phyloP scores from a whole-genome alignment of 2,329 filamentous ascomycete genomes.

The Cladosporium sp. region DNA sequence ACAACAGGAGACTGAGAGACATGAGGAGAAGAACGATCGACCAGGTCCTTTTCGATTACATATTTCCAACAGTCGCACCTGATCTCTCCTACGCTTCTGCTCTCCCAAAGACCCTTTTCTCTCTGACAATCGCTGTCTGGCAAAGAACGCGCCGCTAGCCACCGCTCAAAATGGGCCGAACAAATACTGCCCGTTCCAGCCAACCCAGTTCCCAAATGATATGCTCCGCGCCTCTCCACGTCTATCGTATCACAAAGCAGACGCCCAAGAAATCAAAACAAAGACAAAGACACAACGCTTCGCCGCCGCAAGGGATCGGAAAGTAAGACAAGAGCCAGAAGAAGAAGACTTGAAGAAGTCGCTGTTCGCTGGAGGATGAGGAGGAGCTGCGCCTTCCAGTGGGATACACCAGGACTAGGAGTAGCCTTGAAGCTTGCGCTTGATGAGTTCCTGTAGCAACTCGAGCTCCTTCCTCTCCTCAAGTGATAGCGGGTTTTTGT shows the following conservation, averaged over 20 bases:
- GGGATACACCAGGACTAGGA: slow-evolving; percentile 24
- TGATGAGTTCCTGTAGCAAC: slow-evolving; percentile 39
- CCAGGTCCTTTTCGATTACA: too few relatives aligned
- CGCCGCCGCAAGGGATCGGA: neutral
- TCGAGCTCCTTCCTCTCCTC: slow-evolving; percentile 38
- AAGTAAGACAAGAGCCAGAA: neutral
- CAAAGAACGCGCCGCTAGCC: neutral
- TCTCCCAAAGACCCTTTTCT: too few relatives aligned
- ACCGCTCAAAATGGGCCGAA: neutral
- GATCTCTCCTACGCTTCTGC: too few relatives aligned
- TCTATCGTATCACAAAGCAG: neutral
- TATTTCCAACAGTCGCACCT: too few relatives aligned
- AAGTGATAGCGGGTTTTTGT: slow-evolving; percentile 29
- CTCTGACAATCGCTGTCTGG: too few relatives aligned
- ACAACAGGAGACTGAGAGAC: too few relatives aligned
- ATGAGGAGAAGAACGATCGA: too few relatives aligned
- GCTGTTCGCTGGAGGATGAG: neutral
- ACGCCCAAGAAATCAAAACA: neutral
- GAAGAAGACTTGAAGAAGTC: neutral
- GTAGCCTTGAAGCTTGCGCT: slow-evolving; percentile 33
- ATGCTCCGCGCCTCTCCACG: neutral
- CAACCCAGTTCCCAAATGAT: neutral
- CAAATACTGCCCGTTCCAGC: neutral
- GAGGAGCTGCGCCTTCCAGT: neutral
- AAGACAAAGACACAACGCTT: neutral